Percentiles rank a stretch among this genome's conserved stretches.
Conservation (phyloP, 2,329 filamentous ascomycete species). For the Hypoxylon sp. region DNA sequence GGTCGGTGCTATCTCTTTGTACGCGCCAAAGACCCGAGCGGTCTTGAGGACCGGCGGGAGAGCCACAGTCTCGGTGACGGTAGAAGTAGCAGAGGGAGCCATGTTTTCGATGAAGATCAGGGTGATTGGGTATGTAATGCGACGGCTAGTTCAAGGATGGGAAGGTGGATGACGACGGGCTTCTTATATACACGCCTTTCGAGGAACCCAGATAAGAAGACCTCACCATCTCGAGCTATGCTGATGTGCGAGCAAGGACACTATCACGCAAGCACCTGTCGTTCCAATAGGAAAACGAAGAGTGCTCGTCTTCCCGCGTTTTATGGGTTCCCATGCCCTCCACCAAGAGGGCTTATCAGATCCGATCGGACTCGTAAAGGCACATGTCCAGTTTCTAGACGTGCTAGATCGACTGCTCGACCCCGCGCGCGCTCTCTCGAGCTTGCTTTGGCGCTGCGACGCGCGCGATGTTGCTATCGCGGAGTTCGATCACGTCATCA, state of each 20-base stretch:
- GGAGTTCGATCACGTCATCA: constrained; percentile 44
- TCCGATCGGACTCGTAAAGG: constrained; percentile 25
- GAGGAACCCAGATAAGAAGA: neutral
- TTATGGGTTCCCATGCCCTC: constrained; percentile 13
- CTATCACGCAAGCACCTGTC: constrained; percentile 39
- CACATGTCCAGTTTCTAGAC: constrained; percentile 19
- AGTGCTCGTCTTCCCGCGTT: constrained; percentile 12
- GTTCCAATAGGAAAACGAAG: constrained; percentile 39
- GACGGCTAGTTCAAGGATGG: neutral
- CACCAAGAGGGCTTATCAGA: constrained; percentile 29
- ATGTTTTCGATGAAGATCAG: constrained; percentile 29
- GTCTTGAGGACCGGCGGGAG: constrained; percentile 32
- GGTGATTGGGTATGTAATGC: neutral
- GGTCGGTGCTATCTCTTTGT: constrained; percentile 41
- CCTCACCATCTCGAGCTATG: constrained; percentile 4
- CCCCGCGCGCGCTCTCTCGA: constrained; percentile 30
- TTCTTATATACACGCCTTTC: constrained; percentile 15
- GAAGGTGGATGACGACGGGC: neutral
- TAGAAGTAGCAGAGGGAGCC: constrained; percentile 45
- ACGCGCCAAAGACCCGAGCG: constrained; percentile 34
- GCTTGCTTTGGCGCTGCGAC: constrained; percentile 23
- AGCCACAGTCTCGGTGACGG: constrained; percentile 39
- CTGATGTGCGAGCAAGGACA: constrained; percentile 43
- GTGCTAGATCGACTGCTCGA: constrained; percentile 7
- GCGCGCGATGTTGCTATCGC: constrained; percentile 41